Evolutionary conservation across 1,139 yeast species (phyloP), one percentile per base, ranked within the genome.

Genomic region (Trichomonascaceae sp.): DNA sequence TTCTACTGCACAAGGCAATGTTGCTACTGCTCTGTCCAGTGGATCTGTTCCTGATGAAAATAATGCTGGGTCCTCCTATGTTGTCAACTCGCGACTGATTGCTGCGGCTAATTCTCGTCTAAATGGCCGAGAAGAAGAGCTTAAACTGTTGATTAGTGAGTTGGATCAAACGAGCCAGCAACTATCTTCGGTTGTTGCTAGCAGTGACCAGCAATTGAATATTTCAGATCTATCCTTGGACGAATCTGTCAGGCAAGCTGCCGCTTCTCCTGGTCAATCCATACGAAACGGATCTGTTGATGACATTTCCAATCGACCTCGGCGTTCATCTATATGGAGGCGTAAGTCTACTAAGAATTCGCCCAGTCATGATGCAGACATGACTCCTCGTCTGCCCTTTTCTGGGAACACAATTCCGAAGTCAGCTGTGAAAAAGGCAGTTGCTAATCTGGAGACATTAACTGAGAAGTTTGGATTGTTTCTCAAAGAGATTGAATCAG

Each of bases 271-370:
- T 36, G 41, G 41, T 4, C 41, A 9, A 13, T 5, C 41, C 2
- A 36, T 17, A 36, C 17, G 4, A 36, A 36, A 36, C 17, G 41
- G 17, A 13, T 8, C 32, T 2, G 9, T 2, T 7, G 32, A 27
- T 27, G 41, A 36, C 17, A 36, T 7, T 36, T 17, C 41, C 17
- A 36, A 36, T 15, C 41, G 41, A 6, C 41, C 41, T n/a, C 15
- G 41, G 17, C 51, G 59, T 12, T 57, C 63, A 9, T 62, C 65
- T n/a, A 54, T 60, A 47, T 61, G 64, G 64, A 56, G 53, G 43
- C 54, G 63, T 10, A 54, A 51, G 36, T 36, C 41, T 36, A 36
- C 17, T 9, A 36, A 36, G 41, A 36, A 15, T 13, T 36, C 41
- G 15, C 41, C 41, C n/a, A 36, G 17, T n/a, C 38, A 32, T 15